Base-by-base conservation (phyloP, 768 basidiomycete genomes). In the Tylopilus felleus region DNA sequence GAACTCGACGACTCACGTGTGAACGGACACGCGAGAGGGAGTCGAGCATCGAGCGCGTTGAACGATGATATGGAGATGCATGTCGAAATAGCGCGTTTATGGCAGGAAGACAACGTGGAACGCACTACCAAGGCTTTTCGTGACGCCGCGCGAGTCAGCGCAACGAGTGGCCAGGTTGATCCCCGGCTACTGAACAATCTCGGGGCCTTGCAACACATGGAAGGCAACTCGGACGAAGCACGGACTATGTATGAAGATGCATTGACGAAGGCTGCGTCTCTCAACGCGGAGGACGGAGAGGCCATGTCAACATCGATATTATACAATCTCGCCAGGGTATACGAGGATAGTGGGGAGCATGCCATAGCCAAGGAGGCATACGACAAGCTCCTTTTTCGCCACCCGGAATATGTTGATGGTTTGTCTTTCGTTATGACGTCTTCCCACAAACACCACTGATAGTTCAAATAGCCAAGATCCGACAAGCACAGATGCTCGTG, bases 321-420 rank as follows among this genome's bases (percentile, higher is more conserved):
- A 42, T 98, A 92, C 72, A 99, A 99, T 66, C 82, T 98, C 22
- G 97, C 90, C 0, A 77, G 94, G 53, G 86, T 89, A 16, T 95
- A 93, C 62, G 97, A 99, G 69, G 92, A 93, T 44, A 77, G 81
- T 49, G 88, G 88, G 1, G 86, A 91, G 33, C 77, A 79, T 5
- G 77, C 71, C 2, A 77, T 86, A 56, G 95, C 96, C 2, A 85
- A 79, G 58, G 90, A 88, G 60, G 93, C 91, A 2, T 98, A 95
- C 62, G 83, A 86, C 45, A 93, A 93, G 70, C 77, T 98, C 9
- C 71, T 98, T 33, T 74, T 82, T n/a, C 79, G 88, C 49, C 96
- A 98, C 76, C 93, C 95, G 1, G 97, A 98, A 72, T 98, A 96
- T 66, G 82, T 94, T 22, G 96, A 98, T 66, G 96, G 95, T 96